Percentiles rank a stretch among this genome's conserved stretches.
Conservation (phyloP, 164 flowering plant species). For the Annona squamosa region DNA sequence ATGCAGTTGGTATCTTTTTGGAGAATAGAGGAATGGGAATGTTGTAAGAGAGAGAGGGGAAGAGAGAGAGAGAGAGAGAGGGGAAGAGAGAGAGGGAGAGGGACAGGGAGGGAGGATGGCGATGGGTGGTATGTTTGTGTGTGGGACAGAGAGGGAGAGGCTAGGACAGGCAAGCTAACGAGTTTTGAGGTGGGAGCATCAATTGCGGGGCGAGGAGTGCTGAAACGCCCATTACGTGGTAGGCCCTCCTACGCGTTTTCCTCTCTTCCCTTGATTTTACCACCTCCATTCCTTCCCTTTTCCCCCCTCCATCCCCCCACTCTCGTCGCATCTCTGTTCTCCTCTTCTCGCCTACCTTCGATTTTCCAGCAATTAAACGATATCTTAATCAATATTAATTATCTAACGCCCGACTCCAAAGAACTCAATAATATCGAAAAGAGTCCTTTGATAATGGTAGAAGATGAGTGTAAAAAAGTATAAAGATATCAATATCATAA, state of each 20-base stretch:
- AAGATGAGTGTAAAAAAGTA: too few species aligned
- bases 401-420: too few species aligned
- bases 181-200: conserved; percentile 2
- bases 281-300: neutral
- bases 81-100: neutral
- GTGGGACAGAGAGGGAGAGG: neutral
- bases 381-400: too few species aligned
- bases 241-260: neutral
- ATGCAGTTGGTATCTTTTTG: neutral
- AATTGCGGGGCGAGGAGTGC: neutral
- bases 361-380: too few species aligned
- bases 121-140: neutral
- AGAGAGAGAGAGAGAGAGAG: neutral
- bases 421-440: too few species aligned
- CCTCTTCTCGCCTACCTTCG: neutral
- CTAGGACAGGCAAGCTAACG: neutral
- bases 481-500: too few species aligned
- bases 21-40: neutral
- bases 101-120: neutral
- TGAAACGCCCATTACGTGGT: neutral
- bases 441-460: too few species aligned
- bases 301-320: neutral
- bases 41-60: neutral
- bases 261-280: neutral
- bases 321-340: neutral